Conservation (phyloP, 306 rosid genomes). For the Cicer bijugum region DNA sequence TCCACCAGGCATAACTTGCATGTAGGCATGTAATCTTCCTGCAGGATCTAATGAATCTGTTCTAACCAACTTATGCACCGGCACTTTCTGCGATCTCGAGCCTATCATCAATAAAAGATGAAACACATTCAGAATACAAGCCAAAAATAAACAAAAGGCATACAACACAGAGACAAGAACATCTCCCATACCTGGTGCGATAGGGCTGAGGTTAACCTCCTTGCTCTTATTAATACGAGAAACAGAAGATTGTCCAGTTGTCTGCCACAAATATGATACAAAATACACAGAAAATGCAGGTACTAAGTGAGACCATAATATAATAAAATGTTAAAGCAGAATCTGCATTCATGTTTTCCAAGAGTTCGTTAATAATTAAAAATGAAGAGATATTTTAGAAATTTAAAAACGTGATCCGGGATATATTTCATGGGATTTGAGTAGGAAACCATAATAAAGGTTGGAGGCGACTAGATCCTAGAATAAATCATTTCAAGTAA, state of each 20-base stretch:
- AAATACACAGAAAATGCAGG: constrained; percentile 39
- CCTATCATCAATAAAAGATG: constrained; percentile 52
- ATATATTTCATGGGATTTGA: constrained; percentile 11
- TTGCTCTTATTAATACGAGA: constrained; percentile 46
- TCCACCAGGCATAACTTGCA: constrained; percentile 58
- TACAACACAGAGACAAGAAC: constrained; percentile 40
- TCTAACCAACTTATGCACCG: constrained; percentile 82
- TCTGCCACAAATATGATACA: constrained; percentile 50
- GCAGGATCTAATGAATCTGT: constrained; percentile 88
- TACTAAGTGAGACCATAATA: constrained; percentile 34
- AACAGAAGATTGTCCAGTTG: constrained; percentile 55
- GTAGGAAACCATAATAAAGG: not conserved
- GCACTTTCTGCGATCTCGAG: constrained; percentile 75
- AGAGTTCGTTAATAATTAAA: constrained; percentile 6
- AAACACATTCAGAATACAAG: constrained; percentile 31
- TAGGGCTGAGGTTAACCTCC: constrained; percentile 57
- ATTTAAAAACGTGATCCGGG: not conserved
- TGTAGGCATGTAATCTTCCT: constrained; percentile 87
- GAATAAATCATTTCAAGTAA: constrained; percentile 22
- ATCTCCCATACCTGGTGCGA: constrained; percentile 51
- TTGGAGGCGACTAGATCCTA: constrained; percentile 6
- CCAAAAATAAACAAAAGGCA: constrained; percentile 29
- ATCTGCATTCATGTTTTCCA: constrained; percentile 4
- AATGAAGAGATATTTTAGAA: constrained; percentile 32
- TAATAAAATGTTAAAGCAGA: constrained; percentile 32